These are phyloP conservation scores for Cinnamomum micranthum DNA, from an alignment of 164 flowering plant species.

Conservation along the genomic window DNA sequence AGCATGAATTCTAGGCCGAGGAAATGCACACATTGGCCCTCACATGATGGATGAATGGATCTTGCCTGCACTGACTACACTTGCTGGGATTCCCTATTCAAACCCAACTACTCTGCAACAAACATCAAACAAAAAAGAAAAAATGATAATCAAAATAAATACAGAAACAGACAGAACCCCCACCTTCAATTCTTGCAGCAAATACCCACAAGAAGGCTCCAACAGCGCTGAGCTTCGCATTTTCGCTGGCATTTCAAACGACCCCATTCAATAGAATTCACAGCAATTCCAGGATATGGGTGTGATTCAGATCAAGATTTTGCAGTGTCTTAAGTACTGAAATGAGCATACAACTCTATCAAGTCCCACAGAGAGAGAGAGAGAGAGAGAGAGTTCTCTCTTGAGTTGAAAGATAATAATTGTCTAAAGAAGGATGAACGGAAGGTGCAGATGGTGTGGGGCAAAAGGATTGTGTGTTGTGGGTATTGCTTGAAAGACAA, in stretches of 20 bases:
- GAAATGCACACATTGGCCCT: not conserved
- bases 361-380: not conserved
- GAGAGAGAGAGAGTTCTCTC: not conserved
- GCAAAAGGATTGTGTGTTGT: constrained; percentile 15
- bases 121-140: not conserved
- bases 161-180: constrained; percentile 17
- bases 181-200: constrained; percentile 87
- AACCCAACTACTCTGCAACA: not conserved
- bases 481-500: constrained; percentile 59
- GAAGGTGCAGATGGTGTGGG: constrained; percentile 14
- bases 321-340: not conserved
- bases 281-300: not conserved
- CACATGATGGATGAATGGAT: not conserved
- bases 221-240: constrained; percentile 43
- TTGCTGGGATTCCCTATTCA: not conserved
- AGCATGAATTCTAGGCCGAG: not conserved
- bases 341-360: not conserved
- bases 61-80: not conserved
- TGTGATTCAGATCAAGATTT: not conserved
- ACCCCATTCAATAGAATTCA: constrained; percentile 28
- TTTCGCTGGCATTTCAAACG: constrained; percentile 38
- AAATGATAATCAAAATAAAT: too few species aligned
- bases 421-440: not conserved
- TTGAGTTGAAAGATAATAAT: not conserved
- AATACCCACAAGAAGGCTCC: constrained; percentile 83